Conservation (phyloP, 495 filamentous ascomycete genomes). For the Pseudomonodictys pantanalensis region DNA sequence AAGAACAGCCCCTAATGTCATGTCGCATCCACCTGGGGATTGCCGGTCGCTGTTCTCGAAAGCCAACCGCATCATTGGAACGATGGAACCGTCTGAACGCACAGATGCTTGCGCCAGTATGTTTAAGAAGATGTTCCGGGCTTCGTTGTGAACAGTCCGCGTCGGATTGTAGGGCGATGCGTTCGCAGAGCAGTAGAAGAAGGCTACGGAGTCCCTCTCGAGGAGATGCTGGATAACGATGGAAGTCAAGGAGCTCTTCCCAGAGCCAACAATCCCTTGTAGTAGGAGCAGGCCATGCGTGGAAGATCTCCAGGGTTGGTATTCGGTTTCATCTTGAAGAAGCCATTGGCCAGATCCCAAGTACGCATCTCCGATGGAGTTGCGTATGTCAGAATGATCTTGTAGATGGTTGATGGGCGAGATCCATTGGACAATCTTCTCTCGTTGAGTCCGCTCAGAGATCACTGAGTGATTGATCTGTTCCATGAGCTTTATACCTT, state of each 20-base stretch:
- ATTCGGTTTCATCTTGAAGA: background rate
- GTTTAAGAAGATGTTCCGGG: background rate
- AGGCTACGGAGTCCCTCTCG: background rate
- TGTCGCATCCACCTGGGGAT: slow-evolving; percentile 1
- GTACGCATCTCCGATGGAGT: background rate
- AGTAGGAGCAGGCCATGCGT: background rate
- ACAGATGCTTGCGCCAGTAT: background rate
- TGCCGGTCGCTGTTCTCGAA: slow-evolving; percentile 2
- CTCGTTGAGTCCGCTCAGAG: background rate
- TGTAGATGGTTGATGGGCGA: background rate
- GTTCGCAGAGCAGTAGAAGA: slow-evolving; percentile 5
- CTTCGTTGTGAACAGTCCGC: background rate
- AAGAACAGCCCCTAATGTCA: background rate
- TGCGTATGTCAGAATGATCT: background rate
- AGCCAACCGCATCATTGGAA: background rate
- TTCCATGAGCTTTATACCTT: slow-evolving; percentile 3
- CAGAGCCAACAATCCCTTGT: background rate
- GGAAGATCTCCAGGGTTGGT: background rate
- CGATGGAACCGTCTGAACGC: background rate
- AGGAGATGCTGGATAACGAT: slow-evolving; percentile 3
- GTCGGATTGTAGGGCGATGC: background rate
- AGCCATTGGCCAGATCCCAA: slow-evolving; percentile 1
- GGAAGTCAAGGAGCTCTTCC: background rate
- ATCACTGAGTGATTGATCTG: background rate
- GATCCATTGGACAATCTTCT: background rate